A percentile compares a stretch with the other conserved stretches of the same genome.
Conservation (phyloP, 1,139 yeast species). For the Saccharomyces hybrid region DNA sequence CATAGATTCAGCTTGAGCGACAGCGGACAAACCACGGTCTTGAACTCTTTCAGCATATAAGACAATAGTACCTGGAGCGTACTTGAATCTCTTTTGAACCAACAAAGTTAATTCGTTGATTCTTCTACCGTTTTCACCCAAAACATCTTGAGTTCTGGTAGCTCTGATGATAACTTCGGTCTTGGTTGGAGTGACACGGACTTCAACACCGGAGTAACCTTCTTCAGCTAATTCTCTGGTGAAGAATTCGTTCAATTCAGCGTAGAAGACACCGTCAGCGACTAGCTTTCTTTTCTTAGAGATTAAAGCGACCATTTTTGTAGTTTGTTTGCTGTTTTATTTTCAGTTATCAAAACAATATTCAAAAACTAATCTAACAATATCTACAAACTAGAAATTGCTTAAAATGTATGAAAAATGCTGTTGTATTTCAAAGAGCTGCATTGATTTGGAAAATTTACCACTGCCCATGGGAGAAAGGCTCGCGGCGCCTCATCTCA, state of each 20-base stretch:
- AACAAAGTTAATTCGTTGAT: constrained; percentile 97
- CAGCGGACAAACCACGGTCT: constrained; percentile 99
- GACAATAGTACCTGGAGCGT: constrained; percentile 88
- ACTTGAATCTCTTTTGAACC: constrained; percentile 98
- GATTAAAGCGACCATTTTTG: constrained; percentile 54
- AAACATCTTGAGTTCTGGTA: constrained; percentile 97
- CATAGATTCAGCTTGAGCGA: constrained; percentile 99
- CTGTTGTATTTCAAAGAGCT: not conserved
- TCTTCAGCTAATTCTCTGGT: constrained; percentile 99
- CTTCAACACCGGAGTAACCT: constrained; percentile 99
- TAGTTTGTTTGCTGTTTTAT: constrained; percentile 8
- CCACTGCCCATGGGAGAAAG: not conserved
- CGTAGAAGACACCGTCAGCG: constrained; percentile 99
- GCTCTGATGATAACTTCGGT: constrained; percentile 98
- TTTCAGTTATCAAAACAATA: constrained; percentile 1
- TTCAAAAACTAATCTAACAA: not conserved
- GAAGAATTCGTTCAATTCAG: constrained; percentile 99
- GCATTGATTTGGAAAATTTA: not conserved
- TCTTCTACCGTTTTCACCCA: constrained; percentile 99
- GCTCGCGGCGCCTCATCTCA: not conserved
- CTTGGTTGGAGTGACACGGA: constrained; percentile 96
- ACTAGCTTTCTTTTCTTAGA: constrained; percentile 87
- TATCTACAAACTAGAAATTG: not conserved
- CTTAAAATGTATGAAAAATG: not conserved
- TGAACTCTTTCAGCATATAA: constrained; percentile 99